Evolutionary conservation across 164 flowering plant species (phyloP).

Genomic region (Paratinospora sagittata): DNA sequence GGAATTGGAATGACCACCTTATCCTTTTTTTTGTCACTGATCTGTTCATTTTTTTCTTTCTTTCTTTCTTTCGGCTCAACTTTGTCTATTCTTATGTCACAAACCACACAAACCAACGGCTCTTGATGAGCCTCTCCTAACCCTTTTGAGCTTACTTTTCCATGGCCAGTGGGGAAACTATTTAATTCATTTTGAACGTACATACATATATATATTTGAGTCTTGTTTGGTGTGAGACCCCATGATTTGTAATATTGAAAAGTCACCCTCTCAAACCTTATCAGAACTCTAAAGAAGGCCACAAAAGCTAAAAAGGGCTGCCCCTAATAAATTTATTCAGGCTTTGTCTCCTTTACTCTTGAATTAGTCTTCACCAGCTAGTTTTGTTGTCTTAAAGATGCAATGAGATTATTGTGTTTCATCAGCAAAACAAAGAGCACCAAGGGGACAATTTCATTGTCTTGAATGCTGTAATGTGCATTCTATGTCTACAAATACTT

Average conservation of each 20-base stretch:
- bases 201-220: neutral
- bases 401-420: neutral
- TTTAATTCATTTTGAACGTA: neutral
- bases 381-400: neutral
- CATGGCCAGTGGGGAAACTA: neutral
- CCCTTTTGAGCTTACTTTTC: neutral
- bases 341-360: neutral
- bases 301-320: neutral
- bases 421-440: neutral
- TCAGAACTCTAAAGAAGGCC: constrained; percentile 2
- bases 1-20: constrained; percentile 25
- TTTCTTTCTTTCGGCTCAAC: constrained; percentile 35
- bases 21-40: constrained; percentile 30
- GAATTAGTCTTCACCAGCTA: neutral
- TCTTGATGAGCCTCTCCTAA: neutral
- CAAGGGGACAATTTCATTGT: constrained; percentile 1
- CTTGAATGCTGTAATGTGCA: neutral
- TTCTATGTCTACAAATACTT: neutral
- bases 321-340: neutral
- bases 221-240: neutral
- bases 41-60: constrained; percentile 28
- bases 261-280: neutral
- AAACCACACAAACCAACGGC: constrained; percentile 1
- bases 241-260: constrained; percentile 6
- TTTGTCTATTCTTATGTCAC: constrained; percentile 27